Evolutionary conservation across 768 basidiomycete genomes (phyloP), one percentile per base, ranked within the genome.

Genomic region (Kwoniella dejecticola): DNA sequence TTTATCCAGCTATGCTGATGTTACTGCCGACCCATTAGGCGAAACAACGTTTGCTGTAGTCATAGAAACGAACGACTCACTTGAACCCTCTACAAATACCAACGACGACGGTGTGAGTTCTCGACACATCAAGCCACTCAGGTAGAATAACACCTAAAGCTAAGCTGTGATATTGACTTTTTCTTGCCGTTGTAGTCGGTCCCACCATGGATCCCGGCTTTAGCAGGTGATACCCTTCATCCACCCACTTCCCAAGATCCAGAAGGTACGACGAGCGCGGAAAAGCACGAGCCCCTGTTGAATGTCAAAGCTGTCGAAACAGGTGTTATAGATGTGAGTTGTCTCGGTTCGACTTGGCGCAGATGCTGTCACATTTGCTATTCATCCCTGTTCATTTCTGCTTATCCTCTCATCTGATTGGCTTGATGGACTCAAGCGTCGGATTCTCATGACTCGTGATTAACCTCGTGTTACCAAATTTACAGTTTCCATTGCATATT

Each of bases 1-100:
- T n/a, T n/a, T n/a, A n/a, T n/a, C n/a, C n/a, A n/a, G n/a, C n/a
- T n/a, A n/a, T n/a, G n/a, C n/a, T n/a, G n/a, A n/a, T n/a, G n/a
- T n/a, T n/a, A n/a, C n/a, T n/a, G n/a, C n/a, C n/a, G n/a, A n/a
- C n/a, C n/a, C 48, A 31, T 26, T 49, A 78, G 88, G 86, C 57
- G 87, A 91, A 60, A 81, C 85, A 19, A 88, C 90, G 0, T 95
- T 94, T 69, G 87, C 87, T 0, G 85, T 95, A 57, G 76, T 91
- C n/a, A 78, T 94, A 21, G 92, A 94, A 71, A 83, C 92, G 53
- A 84, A 84, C 68, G 88, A 90, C 54, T 84, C 86, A 44, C 54
- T 66, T 1, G 70, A 71, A 52, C 76, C 67, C 29, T 55, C 33
- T 2, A 52, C 53, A 12, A 77, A 68, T 57, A 42, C 42, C 29